These are phyloP conservation scores for Colletotrichum costaricense DNA, from an alignment of 2,329 filamentous ascomycete species.

Conservation along the genomic window DNA sequence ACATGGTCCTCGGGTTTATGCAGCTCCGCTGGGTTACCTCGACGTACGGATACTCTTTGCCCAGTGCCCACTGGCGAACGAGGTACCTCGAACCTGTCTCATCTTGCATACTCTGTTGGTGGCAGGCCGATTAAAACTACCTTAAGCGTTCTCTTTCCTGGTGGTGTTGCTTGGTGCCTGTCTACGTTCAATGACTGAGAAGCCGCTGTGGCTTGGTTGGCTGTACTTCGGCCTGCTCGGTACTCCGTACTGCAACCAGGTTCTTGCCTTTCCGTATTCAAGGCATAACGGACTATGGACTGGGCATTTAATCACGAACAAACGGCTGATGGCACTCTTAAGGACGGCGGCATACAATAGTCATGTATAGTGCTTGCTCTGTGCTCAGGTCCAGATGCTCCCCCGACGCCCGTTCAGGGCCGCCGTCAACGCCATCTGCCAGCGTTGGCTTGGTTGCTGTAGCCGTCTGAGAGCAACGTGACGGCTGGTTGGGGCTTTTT, in stretches of 20 bases:
- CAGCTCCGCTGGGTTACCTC: conserved; percentile 33
- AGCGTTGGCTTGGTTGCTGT: conserved; percentile 20
- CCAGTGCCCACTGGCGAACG: conserved; percentile 1
- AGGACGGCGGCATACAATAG: conserved; percentile 26
- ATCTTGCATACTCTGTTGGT: conserved; percentile 23
- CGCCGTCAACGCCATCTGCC: conserved; percentile 30
- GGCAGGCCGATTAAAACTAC: conserved; percentile 23
- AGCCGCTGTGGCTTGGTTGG: background rate
- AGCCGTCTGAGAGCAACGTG: background rate
- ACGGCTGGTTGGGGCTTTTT: background rate
- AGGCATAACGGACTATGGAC: background rate
- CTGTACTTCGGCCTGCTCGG: conserved; percentile 41
- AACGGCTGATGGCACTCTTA: conserved; percentile 1
- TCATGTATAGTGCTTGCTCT: conserved; percentile 23
- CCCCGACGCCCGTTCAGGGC: conserved; percentile 22
- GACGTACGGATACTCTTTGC: background rate
- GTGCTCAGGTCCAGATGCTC: conserved; percentile 18
- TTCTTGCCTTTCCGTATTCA: background rate
- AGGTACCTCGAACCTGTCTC: conserved; percentile 20
- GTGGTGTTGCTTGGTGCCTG: background rate
- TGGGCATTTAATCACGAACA: conserved; percentile 1
- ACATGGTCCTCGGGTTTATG: conserved; percentile 35
- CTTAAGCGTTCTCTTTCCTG: background rate
- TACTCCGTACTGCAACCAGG: conserved; percentile 45
- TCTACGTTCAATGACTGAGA: background rate